phyloP scores from a whole-genome alignment of 2,329 filamentous ascomycete genomes.

The Verruconis gallopava region DNA sequence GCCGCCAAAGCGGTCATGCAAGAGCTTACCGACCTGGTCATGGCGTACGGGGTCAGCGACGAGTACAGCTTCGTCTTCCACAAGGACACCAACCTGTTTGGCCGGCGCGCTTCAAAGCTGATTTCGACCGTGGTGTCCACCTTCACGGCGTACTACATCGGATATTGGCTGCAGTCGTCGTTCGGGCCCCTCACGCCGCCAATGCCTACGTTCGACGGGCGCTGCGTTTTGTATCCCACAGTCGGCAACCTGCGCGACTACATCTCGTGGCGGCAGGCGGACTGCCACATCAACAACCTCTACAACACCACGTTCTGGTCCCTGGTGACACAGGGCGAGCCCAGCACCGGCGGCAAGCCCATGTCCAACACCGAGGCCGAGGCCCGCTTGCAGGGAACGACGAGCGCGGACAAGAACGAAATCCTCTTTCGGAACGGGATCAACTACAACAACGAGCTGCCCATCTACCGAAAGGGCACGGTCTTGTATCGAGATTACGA shows the following conservation, averaged over 20 bases:
- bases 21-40: constrained; percentile 69
- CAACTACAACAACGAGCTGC: constrained; percentile 94
- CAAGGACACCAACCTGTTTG: constrained; percentile 69
- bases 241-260: constrained; percentile 79
- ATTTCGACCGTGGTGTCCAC: constrained; percentile 83
- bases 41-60: constrained; percentile 90
- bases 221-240: constrained; percentile 80
- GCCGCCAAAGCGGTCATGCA: constrained; percentile 75
- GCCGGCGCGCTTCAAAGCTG: constrained; percentile 77
- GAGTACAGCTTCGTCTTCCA: constrained; percentile 92
- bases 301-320: constrained; percentile 98
- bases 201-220: constrained; percentile 81
- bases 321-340: constrained; percentile 63
- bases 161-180: constrained; percentile 58
- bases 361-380: background rate
- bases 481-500: constrained; percentile 61
- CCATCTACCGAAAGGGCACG: constrained; percentile 88
- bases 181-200: constrained; percentile 64
- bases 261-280: constrained; percentile 91
- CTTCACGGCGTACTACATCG: constrained; percentile 83
- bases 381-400: constrained; percentile 49
- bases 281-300: constrained; percentile 97
- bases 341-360: constrained; percentile 24
- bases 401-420: constrained; percentile 86
- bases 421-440: constrained; percentile 84